phyloP scores from a whole-genome alignment of 805 yeast genomes.

The Hanseniaspora guilliermondii region DNA sequence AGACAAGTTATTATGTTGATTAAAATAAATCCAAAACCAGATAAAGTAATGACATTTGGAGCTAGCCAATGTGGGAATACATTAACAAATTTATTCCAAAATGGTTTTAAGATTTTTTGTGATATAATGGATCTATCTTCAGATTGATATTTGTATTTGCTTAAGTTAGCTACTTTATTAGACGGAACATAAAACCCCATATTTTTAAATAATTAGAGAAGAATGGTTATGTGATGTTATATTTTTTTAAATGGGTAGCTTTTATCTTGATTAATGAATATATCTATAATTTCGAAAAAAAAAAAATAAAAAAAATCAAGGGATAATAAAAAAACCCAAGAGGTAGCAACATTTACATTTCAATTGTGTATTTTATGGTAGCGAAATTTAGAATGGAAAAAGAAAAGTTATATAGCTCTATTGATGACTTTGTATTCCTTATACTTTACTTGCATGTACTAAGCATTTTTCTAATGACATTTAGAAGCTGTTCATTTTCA shows the following conservation, averaged over 20 bases:
- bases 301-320: too few relatives aligned
- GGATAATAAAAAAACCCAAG: too few relatives aligned
- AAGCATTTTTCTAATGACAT: conserved; percentile 88
- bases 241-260: neutral
- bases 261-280: too few relatives aligned
- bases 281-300: too few relatives aligned
- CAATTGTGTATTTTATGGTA: too few relatives aligned
- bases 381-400: too few relatives aligned
- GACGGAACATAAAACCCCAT: conserved; percentile 61
- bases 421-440: too few relatives aligned
- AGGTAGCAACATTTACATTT: too few relatives aligned
- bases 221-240: neutral
- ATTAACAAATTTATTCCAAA: conserved; percentile 62
- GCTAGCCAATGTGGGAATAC: conserved; percentile 82
- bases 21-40: conserved; percentile 63
- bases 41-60: conserved; percentile 77
- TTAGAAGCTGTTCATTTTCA: conserved; percentile 81
- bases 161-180: conserved; percentile 39
- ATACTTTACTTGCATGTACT: conserved; percentile 47
- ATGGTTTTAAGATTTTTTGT: conserved; percentile 62
- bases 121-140: conserved; percentile 75
- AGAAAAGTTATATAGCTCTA: too few relatives aligned
- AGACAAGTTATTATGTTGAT: conserved; percentile 52
- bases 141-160: conserved; percentile 48
- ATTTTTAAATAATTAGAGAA: neutral